Base-by-base conservation (phyloP, 352 stramenopile species). In the Phytophthora palmivora region DNA sequence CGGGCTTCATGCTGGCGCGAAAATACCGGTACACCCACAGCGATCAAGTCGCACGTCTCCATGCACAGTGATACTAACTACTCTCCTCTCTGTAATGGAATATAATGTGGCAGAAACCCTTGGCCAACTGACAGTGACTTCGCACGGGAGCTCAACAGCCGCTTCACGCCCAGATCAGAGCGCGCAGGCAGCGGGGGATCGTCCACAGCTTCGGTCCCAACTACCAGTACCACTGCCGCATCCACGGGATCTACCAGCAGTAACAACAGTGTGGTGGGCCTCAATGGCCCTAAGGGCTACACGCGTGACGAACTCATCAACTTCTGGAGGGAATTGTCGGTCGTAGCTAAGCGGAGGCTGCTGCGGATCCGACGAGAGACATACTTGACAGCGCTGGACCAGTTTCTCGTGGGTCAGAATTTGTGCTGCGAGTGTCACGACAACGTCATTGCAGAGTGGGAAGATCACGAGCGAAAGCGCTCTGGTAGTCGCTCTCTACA, bases 341-440 rank as follows among this genome's bases (percentile, higher is more conserved):
- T 86, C 2, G 74, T 88, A 9, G 74, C 79, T 45, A 92, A 92
- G 66, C 70, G 81, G 33, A 59, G 78, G 46, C 54, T 92, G 63
- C 70, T 92, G 55, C 79, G 84, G 18, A 92, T 92, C 64, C 82
- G 82, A 19, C 79, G 84, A 14, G 80, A 91, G 48, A 73, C 83
- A 24, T 92, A 89, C 50, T 55, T 92, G 42, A 79, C 76, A 22
- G 79, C 82, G 37, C 53, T 92, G 43, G 79, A 92, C 55, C 74
- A 89, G 65, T 92, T 88, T 55, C 69, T 92, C n/a, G 77, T 92
- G 62, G 67, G 73, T 12, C 79, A 89, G 51, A 89, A 92, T 42
- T 63, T 92, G 37, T 92, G 84, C 72, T 92, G 82, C 59, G 84
- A 92, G 67, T 92, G 84, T 54, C 84, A 92, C 63, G 84, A 92